These are phyloP conservation scores for Verticillium klebahnii DNA, from an alignment of 2,329 filamentous ascomycete species.

Conservation along the genomic window DNA sequence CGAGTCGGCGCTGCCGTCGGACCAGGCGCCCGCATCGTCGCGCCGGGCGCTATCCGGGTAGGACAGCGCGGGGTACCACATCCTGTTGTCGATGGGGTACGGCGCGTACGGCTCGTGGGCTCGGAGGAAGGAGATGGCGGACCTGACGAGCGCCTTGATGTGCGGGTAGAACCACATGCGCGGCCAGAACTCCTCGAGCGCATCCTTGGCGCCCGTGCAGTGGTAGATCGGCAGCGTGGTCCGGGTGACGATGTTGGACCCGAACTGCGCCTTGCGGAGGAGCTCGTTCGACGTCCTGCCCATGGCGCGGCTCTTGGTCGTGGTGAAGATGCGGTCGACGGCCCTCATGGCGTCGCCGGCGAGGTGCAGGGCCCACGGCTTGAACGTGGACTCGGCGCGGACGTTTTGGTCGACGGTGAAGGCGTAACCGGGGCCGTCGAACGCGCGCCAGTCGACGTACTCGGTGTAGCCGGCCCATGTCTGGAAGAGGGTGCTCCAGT, in stretches of 20 bases:
- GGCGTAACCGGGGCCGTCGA: slow-evolving; percentile 19
- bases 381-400: slow-evolving; percentile 18
- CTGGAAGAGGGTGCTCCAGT: slow-evolving; percentile 35
- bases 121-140: slow-evolving; percentile 19
- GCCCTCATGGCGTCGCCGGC: slow-evolving; percentile 22
- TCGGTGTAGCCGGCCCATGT: slow-evolving; percentile 29
- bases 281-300: slow-evolving; percentile 22
- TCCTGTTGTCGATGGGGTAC: slow-evolving; percentile 23
- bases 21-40: slow-evolving; percentile 11
- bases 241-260: slow-evolving; percentile 30
- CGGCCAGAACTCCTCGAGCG: slow-evolving; percentile 24
- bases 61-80: slow-evolving; percentile 18
- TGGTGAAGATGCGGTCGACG: slow-evolving; percentile 24
- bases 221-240: slow-evolving; percentile 32
- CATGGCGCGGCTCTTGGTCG: slow-evolving; percentile 18
- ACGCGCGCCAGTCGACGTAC: slow-evolving; percentile 27
- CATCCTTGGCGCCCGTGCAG: slow-evolving; percentile 31
- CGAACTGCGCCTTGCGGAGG: slow-evolving; percentile 26
- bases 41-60: slow-evolving; percentile 9
- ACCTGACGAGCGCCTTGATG: slow-evolving; percentile 22
- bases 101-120: slow-evolving; percentile 17
- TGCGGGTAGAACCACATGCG: slow-evolving; percentile 34
- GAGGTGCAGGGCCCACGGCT: slow-evolving; percentile 25
- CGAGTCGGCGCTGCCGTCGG: slow-evolving; percentile 11
- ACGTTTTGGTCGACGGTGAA: slow-evolving; percentile 16